These are phyloP conservation scores for Cryptococcus sp. DNA, from an alignment of 1,284 basidiomycete genomes.

Conservation along the genomic window DNA sequence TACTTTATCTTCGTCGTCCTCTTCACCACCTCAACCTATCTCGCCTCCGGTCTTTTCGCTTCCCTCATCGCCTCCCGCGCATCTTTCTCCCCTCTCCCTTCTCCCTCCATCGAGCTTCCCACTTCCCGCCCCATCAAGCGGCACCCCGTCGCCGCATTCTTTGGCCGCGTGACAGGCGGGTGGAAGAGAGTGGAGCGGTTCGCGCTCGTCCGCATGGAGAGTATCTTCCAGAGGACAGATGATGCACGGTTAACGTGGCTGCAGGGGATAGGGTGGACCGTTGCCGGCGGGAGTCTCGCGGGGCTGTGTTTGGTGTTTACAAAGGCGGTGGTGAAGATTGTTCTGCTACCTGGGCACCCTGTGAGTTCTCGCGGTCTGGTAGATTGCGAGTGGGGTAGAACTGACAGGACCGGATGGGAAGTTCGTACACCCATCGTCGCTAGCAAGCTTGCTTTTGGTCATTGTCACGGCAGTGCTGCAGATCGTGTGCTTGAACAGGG, in stretches of 20 bases:
- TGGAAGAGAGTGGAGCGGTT: slow-evolving; percentile 57
- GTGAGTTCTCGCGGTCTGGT: slow-evolving; percentile 24
- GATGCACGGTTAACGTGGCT: slow-evolving; percentile 82
- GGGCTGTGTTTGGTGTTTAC: slow-evolving; percentile 87
- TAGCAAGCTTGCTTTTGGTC: slow-evolving; percentile 78
- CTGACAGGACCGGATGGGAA: slow-evolving; percentile 17
- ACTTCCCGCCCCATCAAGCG: slow-evolving; percentile 19
- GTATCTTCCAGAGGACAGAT: slow-evolving; percentile 70
- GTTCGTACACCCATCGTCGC: slow-evolving; percentile 72
- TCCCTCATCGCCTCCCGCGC: slow-evolving; percentile 41
- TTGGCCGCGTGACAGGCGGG: slow-evolving; percentile 9
- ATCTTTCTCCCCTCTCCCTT: slow-evolving; percentile 54
- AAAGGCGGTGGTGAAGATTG: slow-evolving; percentile 60
- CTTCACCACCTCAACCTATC: slow-evolving; percentile 63
- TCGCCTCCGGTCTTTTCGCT: slow-evolving; percentile 50
- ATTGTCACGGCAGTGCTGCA: slow-evolving; percentile 76
- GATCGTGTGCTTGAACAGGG: slow-evolving; percentile 85
- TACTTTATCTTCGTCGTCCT: slow-evolving; percentile 76
- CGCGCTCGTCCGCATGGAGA: slow-evolving; percentile 64
- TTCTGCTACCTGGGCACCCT: slow-evolving; percentile 40
- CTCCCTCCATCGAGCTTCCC: slow-evolving; percentile 33
- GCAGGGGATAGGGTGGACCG: slow-evolving; percentile 87
- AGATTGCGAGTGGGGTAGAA: background rate
- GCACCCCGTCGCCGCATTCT: slow-evolving; percentile 20
- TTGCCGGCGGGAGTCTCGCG: slow-evolving; percentile 80